Conservation (phyloP, 371 early-diverging fungal species). For the Mucor mucedo region DNA sequence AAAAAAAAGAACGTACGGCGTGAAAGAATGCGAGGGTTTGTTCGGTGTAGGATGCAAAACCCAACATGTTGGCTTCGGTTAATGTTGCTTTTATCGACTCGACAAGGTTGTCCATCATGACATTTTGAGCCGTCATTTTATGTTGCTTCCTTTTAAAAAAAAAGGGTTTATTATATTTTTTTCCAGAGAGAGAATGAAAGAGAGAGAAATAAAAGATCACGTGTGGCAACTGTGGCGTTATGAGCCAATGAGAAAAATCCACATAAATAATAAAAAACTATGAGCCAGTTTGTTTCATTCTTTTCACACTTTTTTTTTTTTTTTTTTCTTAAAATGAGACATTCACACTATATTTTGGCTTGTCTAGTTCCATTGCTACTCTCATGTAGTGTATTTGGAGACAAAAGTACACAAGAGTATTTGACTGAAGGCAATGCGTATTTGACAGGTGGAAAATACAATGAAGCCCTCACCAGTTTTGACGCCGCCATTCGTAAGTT, state of each 20-base stretch:
- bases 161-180: no score
- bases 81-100: conserved; percentile 2
- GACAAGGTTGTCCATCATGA: conserved; percentile 1
- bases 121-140: neutral
- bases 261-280: neutral
- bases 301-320: conserved; percentile 56
- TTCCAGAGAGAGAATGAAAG: no score
- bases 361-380: conserved; percentile 42
- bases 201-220: no score
- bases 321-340: conserved; percentile 24
- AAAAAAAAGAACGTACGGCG: conserved; percentile 27
- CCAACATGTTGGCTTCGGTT: conserved; percentile 10
- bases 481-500: conserved; percentile 76
- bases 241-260: neutral
- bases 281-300: conserved; percentile 43
- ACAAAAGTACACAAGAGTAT: conserved; percentile 57
- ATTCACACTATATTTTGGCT: conserved; percentile 32
- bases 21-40: conserved; percentile 28
- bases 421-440: conserved; percentile 67
- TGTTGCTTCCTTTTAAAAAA: no score
- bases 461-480: conserved; percentile 71
- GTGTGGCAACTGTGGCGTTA: no score
- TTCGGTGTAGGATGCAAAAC: conserved; percentile 16
- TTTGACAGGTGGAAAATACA: conserved; percentile 58
- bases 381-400: conserved; percentile 34